Evolutionary conservation across 1,284 basidiomycete species (phyloP).

Genomic region (Trichosporon sp.): DNA sequence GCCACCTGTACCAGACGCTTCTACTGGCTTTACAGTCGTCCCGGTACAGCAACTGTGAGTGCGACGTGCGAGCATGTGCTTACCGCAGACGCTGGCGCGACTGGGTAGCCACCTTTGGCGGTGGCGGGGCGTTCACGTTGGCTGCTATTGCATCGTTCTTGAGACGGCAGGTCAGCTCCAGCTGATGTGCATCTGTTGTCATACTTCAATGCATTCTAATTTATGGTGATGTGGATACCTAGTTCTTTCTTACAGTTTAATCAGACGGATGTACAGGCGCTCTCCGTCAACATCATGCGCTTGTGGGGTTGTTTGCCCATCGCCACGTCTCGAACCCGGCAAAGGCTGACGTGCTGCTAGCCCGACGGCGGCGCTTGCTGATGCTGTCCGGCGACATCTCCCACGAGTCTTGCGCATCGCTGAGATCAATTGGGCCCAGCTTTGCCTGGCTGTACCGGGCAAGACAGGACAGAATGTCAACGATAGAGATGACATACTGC

Average conservation of each 20-base stretch:
- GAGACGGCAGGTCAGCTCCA: neutral
- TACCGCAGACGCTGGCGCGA: conserved; percentile 29
- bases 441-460: conserved; percentile 22
- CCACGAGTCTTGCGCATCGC: conserved; percentile 8
- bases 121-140: conserved; percentile 22
- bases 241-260: neutral
- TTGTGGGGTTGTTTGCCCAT: conserved; percentile 21
- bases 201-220: neutral
- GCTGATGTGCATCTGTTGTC: neutral
- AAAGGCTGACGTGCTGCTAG: conserved; percentile 17
- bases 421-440: conserved; percentile 14
- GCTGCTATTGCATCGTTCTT: neutral
- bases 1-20: neutral
- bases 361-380: conserved; percentile 23
- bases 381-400: conserved; percentile 25
- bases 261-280: neutral
- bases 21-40: conserved; percentile 19
- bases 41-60: conserved; percentile 38
- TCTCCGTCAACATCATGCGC: too few species aligned
- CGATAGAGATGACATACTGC: conserved; percentile 37
- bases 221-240: neutral
- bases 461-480: conserved; percentile 34
- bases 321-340: conserved; percentile 31
- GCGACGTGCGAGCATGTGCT: neutral
- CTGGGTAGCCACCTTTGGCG: conserved; percentile 39